Evolutionary conservation across 345 rosid genomes (phyloP), one percentile per base, ranked within the genome.

Genomic region (Rhizophora mangle): DNA sequence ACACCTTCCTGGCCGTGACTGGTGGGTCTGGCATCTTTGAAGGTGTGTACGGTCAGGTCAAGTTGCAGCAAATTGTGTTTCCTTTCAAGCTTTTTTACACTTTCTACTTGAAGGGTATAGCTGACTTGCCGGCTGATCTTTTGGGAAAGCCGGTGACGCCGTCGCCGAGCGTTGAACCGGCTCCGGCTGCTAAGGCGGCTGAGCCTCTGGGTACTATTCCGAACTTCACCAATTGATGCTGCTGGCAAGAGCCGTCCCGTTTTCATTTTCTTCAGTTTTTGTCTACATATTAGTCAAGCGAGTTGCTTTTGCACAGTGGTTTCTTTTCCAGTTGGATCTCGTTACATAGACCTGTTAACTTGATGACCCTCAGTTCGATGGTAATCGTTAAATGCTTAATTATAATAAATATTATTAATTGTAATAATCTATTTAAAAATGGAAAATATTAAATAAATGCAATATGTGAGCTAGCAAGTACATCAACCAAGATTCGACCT

Each of bases 1-100:
- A 74, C 37, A 62, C 69, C 10, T 68, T 29, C 58, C 11, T 69
- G 19, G 70, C 70, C 2, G 66, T 75, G 59, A 75, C 65, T 0
- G 74, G 74, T 15, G 78, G 78, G 2, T 47, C 74, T 46, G 74
- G 74, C 6, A 63, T 75, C 29, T 75, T 75, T 49, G 73, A 69
- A 30, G 74, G 78, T 0, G 74, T 52, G 1, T 59, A 63, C 19
- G 70, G 78, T 9, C 69, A 75, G 47, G 69, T 75, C 19, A 75
- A 75, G 66, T 15, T 75, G 26, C 66, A 64, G 27, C 69, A 68
- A 43, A 22, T 68, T 47, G 54, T 75, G 27, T 68, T 57, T 47
- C 78, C 69, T 3, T 54, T 62, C 64, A 74, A 74, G 78, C 22
- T 73, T 36, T 73, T 73, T 9, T 73, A 73, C 32, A 73, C 68